These are phyloP conservation scores for Phytophthora tubulina DNA, from an alignment of 352 stramenopile species.

Conservation along the genomic window DNA sequence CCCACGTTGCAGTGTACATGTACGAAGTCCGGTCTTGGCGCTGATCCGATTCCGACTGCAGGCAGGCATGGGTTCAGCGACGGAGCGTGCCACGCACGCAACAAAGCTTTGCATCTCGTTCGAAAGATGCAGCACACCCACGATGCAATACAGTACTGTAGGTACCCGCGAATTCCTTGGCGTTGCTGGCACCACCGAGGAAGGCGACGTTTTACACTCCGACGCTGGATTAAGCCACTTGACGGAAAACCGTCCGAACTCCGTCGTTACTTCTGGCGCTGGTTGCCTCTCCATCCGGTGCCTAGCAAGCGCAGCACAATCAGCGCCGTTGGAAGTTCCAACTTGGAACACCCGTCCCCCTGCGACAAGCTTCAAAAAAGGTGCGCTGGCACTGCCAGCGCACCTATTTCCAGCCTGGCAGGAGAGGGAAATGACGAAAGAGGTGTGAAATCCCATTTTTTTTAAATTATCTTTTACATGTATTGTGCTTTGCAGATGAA, in stretches of 20 bases:
- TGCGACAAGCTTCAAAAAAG: slow-evolving; percentile 28
- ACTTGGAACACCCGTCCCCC: background rate
- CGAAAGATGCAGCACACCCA: slow-evolving; percentile 17
- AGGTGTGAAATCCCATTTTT: too few relatives aligned
- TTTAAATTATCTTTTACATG: too few relatives aligned
- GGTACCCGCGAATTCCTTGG: background rate
- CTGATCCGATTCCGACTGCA: slow-evolving; percentile 7
- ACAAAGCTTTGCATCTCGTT: slow-evolving; percentile 18
- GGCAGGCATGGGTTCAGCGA: slow-evolving; percentile 32
- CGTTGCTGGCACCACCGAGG: background rate
- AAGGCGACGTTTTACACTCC: slow-evolving; percentile 6
- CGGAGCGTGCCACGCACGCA: slow-evolving; percentile 23
- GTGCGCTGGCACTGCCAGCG: background rate
- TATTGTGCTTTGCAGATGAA: too few relatives aligned
- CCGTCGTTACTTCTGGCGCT: slow-evolving; percentile 5
- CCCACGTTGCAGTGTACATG: background rate
- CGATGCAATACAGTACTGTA: background rate
- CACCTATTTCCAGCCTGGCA: background rate
- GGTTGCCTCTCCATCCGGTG: background rate
- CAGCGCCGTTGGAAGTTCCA: slow-evolving; percentile 13
- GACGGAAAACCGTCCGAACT: slow-evolving; percentile 35
- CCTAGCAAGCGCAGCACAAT: background rate
- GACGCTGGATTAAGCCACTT: slow-evolving; percentile 22
- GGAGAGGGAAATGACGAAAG: background rate
- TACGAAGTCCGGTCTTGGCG: background rate